Conservation (phyloP, 768 basidiomycete species). For the Boletellus ananas region DNA sequence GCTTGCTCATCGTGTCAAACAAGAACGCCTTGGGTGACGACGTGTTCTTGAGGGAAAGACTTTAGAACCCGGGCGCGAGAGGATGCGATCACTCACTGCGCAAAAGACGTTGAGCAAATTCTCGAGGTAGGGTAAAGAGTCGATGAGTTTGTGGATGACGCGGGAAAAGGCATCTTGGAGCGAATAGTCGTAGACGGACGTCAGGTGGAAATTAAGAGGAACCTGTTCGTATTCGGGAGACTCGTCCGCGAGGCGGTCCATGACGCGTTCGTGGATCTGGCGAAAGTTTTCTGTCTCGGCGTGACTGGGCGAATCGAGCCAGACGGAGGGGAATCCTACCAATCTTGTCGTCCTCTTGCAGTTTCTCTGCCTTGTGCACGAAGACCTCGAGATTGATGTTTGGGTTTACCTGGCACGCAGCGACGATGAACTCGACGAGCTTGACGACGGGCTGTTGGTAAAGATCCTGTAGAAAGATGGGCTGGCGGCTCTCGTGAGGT, state of each 20-base stretch:
- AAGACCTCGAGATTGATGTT: constrained; percentile 84
- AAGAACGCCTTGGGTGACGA: constrained; percentile 92
- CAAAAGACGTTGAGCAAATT: constrained; percentile 84
- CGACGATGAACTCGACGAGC: constrained; percentile 76
- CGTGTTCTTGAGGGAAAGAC: constrained; percentile 57
- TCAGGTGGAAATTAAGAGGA: constrained; percentile 83
- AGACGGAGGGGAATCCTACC: constrained; percentile 43
- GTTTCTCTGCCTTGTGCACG: constrained; percentile 90
- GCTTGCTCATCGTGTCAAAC: constrained; percentile 78
- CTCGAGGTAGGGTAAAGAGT: constrained; percentile 82
- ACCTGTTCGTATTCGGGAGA: constrained; percentile 74
- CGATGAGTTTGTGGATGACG: constrained; percentile 82
- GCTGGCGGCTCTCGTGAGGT: background rate
- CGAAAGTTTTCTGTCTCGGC: constrained; percentile 75
- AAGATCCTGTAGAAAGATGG: constrained; percentile 51
- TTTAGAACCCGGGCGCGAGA: background rate
- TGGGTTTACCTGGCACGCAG: constrained; percentile 72
- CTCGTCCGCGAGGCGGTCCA: constrained; percentile 76
- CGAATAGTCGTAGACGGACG: constrained; percentile 90
- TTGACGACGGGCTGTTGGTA: constrained; percentile 82
- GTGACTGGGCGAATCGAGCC: background rate
- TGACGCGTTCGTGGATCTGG: constrained; percentile 83
- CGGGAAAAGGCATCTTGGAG: constrained; percentile 90
- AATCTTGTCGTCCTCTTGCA: constrained; percentile 88
- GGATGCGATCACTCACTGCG: constrained; percentile 44